A percentile compares a stretch with the other conserved stretches of the same genome.
These are phyloP conservation scores for Umbelopsis sp. DNA, from an alignment of 371 early-diverging fungal species.

Conservation along the genomic window DNA sequence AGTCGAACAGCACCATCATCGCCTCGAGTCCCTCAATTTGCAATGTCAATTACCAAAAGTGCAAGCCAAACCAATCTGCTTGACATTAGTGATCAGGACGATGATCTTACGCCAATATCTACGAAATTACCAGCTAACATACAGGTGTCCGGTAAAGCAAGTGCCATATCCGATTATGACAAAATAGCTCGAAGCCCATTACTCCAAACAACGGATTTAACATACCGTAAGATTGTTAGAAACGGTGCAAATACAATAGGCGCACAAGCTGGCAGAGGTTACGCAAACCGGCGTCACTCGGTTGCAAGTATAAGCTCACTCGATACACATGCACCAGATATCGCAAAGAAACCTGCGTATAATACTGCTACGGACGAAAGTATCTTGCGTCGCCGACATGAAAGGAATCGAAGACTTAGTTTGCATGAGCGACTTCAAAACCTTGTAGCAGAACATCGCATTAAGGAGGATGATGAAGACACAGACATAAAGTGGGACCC, in stretches of 20 bases:
- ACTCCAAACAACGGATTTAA: neutral
- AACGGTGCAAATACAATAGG: neutral
- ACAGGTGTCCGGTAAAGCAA: neutral
- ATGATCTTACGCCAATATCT: neutral
- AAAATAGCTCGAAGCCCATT: neutral
- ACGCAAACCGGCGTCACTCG: slow-evolving; percentile 3
- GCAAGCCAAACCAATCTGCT: neutral
- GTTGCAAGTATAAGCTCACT: slow-evolving; percentile 15
- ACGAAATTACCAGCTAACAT: neutral
- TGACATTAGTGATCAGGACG: neutral
- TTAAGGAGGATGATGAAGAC: slow-evolving; percentile 24
- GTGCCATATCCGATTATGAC: neutral
- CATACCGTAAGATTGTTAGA: neutral
- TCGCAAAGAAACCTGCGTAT: neutral
- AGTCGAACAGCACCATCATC: slow-evolving; percentile 14
- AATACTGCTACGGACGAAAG: neutral
- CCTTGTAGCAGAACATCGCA: slow-evolving; percentile 36
- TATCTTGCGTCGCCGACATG: slow-evolving; percentile 7
- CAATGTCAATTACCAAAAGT: neutral
- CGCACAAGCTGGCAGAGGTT: neutral
- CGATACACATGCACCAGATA: neutral
- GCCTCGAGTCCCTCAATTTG: neutral
- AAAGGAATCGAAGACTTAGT: slow-evolving; percentile 32
- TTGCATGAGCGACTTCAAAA: slow-evolving; percentile 39
- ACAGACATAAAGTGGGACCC: neutral